Evolutionary conservation across 257 asterid genomes (phyloP).

Genomic region (Nicotiana noctiflora): DNA sequence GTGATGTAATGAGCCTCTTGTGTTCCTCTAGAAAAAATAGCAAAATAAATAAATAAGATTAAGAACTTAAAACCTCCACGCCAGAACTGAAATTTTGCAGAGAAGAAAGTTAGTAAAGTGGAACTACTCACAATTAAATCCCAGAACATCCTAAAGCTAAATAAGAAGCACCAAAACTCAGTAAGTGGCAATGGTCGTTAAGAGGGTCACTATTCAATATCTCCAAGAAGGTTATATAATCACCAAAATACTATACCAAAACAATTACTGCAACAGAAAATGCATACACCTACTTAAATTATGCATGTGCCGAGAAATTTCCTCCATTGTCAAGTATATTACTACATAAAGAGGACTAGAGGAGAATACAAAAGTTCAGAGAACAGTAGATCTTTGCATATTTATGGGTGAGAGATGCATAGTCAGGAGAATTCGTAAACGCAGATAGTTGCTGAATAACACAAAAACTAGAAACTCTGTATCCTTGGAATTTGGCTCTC

Average conservation of each 20-base stretch:
- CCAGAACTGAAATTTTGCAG: neutral
- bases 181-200: neutral
- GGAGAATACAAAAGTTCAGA: neutral
- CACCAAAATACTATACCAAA: neutral
- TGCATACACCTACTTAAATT: neutral
- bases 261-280: neutral
- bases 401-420: neutral
- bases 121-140: neutral
- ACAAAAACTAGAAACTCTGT: neutral
- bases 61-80: neutral
- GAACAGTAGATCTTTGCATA: neutral
- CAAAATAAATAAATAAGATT: slow-evolving; percentile 15
- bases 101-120: no score
- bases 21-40: slow-evolving; percentile 59
- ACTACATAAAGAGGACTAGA: neutral
- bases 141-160: neutral
- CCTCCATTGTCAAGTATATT: neutral
- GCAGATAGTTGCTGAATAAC: neutral
- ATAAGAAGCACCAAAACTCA: neutral
- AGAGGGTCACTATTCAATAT: neutral
- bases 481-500: neutral
- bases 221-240: neutral
- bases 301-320: neutral
- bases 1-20: slow-evolving; percentile 81
- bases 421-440: neutral